Percentiles rank a stretch among this genome's conserved stretches.
These are phyloP conservation scores for Quercus alba DNA, from an alignment of 306 rosid species.

Conservation along the genomic window DNA sequence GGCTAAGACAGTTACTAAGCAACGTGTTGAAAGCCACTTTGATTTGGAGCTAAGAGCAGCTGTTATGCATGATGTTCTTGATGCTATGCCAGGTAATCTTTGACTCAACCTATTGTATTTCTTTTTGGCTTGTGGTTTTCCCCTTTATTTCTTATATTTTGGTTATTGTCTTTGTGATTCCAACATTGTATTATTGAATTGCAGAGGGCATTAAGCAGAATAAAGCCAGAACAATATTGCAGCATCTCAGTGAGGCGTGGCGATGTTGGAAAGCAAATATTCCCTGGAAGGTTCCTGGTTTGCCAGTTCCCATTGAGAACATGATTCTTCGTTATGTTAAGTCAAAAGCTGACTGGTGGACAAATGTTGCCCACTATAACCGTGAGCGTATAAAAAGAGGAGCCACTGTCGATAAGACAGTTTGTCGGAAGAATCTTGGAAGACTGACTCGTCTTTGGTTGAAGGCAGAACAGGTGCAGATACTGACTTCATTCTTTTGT, in stretches of 20 bases:
- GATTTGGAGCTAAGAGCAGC: conserved; percentile 99
- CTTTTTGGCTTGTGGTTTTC: conserved; percentile 5
- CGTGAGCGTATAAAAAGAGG: conserved; percentile 99
- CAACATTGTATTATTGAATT: background rate
- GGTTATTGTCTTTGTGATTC: conserved; percentile 1
- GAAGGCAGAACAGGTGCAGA: conserved; percentile 86
- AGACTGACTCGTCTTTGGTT: conserved; percentile 97
- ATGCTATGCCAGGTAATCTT: conserved; percentile 90
- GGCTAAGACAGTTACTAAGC: conserved; percentile 97
- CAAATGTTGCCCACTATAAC: conserved; percentile 96
- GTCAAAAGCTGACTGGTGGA: conserved; percentile 99
- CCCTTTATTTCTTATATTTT: background rate
- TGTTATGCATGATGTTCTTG: conserved; percentile 99
- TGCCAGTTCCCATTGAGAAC: conserved; percentile 97
- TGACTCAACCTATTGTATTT: background rate
- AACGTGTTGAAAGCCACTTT: conserved; percentile 98
- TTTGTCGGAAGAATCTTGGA: conserved; percentile 97
- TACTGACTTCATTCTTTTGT: background rate
- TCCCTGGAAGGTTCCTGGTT: conserved; percentile 99
- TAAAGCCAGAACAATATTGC: conserved; percentile 93
- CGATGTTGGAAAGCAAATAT: conserved; percentile 99
- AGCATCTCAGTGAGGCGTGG: conserved; percentile 99
- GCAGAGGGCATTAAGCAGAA: conserved; percentile 98
- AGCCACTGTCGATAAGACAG: conserved; percentile 98
- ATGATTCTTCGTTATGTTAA: conserved; percentile 99